Evolutionary conservation across 1,284 basidiomycete species (phyloP).

Genomic region (Ceratobasidium sp.): DNA sequence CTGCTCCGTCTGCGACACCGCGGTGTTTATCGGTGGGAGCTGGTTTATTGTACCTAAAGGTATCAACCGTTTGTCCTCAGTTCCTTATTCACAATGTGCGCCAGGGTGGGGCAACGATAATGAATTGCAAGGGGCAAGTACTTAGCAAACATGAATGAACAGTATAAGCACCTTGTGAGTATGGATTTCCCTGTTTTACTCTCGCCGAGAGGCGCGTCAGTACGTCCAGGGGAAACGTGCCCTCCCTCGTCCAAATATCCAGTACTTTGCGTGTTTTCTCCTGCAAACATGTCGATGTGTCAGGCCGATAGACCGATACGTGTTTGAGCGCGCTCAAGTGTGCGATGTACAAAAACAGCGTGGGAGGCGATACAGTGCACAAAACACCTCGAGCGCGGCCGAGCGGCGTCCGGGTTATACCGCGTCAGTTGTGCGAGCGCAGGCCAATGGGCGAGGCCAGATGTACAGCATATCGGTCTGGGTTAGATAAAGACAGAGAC

Average conservation of each 20-base stretch:
- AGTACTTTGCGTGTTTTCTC: slow-evolving; percentile 94
- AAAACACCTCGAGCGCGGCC: neutral
- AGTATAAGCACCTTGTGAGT: slow-evolving; percentile 81
- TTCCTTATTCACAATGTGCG: slow-evolving; percentile 26
- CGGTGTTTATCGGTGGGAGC: slow-evolving; percentile 18
- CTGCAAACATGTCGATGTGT: slow-evolving; percentile 60
- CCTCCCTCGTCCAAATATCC: slow-evolving; percentile 92
- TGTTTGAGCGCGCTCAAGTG: neutral
- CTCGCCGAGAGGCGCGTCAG: slow-evolving; percentile 73
- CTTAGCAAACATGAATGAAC: slow-evolving; percentile 76
- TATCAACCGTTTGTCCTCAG: slow-evolving; percentile 34
- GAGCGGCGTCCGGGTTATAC: neutral
- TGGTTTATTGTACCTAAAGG: slow-evolving; percentile 59
- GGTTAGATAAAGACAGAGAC: slow-evolving; percentile 14
- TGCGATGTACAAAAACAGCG: too few relatives aligned
- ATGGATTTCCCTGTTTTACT: slow-evolving; percentile 64
- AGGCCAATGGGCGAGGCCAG: neutral
- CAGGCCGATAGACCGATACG: slow-evolving; percentile 15
- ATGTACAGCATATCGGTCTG: slow-evolving; percentile 4
- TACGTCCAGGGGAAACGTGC: slow-evolving; percentile 81
- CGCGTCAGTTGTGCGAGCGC: slow-evolving; percentile 15
- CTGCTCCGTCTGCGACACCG: slow-evolving; percentile 9
- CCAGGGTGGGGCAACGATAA: slow-evolving; percentile 21
- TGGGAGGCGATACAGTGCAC: too few relatives aligned
- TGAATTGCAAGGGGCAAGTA: slow-evolving; percentile 71